Evolutionary conservation across 2,329 filamentous ascomycete species (phyloP), one percentile per base, ranked within the genome.

Genomic region (Sphaerulina musiva): DNA sequence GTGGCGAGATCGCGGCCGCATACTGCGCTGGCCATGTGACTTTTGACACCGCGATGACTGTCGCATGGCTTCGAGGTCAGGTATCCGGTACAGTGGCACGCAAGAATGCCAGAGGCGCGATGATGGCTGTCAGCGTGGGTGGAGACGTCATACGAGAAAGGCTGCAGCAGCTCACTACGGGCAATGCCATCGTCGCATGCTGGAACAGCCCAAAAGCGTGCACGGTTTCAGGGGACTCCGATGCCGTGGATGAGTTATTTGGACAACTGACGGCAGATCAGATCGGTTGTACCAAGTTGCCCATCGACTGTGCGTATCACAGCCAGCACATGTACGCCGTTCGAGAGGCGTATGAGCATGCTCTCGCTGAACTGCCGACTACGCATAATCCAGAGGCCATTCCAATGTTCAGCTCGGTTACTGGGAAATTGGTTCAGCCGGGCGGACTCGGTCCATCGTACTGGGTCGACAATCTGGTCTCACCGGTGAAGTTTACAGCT

Each of bases 161-260:
- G 5, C 57, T 59, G 48, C 59, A 58, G 5, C 43, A 65, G 4
- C 56, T 58, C 46, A 26, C 45, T 8, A 32, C 8, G 11, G 53
- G 53, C 26, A 51, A 56, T 17, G 56, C 48, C 14, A 58, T 57
- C 7, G 59, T 74, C 38, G 72, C 71, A 1, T 70, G 69, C 3
- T 47, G 66, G 48, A 78, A 78, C 57, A 70, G 68, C 31, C 68
- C 73, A 0, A 34, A 44, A 17, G 74, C 70, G 34, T 64, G 77
- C 1, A 79, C 77, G 0, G 42, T 78, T 0, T 76, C 75, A 4
- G 77, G 77, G 0, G 72, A 77, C 54, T 54, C 45, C 2, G 58
- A 68, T 54, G 67, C 64, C 4, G 67, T 78, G 3, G 56, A 68
- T 0, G 63, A 69, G 42, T 58, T 66, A 0, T 60, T 68, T 4